Base-by-base conservation (phyloP, 805 yeast species). In the Peterozyma toletana region DNA sequence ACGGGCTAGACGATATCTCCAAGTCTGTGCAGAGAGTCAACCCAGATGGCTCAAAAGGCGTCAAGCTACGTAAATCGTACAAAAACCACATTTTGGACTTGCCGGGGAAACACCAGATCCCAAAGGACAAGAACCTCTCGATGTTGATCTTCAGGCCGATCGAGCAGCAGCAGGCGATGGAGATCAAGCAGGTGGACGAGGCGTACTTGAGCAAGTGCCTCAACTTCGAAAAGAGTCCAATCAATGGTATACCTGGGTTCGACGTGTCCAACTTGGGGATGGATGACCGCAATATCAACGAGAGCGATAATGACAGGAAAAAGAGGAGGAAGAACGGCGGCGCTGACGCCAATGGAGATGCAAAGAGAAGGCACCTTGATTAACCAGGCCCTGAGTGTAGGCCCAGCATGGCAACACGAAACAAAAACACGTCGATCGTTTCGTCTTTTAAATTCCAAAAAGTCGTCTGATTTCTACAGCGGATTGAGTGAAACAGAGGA, bases 11-110 rank as follows among this genome's bases (percentile, higher is more conserved):
- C 35, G 73, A 71, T 2, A 66, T 90, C 11, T 86, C 96, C 1
- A 70, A 76, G 43, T 81, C 95, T 3, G 83, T 93, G 37, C 96
- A 96, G 1, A 75, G 99, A 56, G 74, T 83, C 10, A 89, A 86
- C 54, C 82, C 88, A 2, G 95, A 84, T 54, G 96, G 96, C 0
- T 75, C 93, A 0, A 89, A 86, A 53, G 96, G 96, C 43, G 89
- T 89, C 34, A 93, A 93, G 64, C 73, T 93, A 44, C 75, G 99
- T 54, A 93, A 93, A 63, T 88, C 97, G 0, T 93, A 93, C 65
- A 93, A 93, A 61, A 89, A 90, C 50, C 98, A 91, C 59, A 84
- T 93, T 11, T 71, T 75, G 34, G 97, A 90, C 52, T 67, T 93
- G 29, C 86, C 96, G 0, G 97, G 90, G 2, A 83, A 81, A 56